A percentile compares a stretch with the other conserved stretches of the same genome.
Conservation (phyloP, 257 asterid species). For the Coffea eugenioides region DNA sequence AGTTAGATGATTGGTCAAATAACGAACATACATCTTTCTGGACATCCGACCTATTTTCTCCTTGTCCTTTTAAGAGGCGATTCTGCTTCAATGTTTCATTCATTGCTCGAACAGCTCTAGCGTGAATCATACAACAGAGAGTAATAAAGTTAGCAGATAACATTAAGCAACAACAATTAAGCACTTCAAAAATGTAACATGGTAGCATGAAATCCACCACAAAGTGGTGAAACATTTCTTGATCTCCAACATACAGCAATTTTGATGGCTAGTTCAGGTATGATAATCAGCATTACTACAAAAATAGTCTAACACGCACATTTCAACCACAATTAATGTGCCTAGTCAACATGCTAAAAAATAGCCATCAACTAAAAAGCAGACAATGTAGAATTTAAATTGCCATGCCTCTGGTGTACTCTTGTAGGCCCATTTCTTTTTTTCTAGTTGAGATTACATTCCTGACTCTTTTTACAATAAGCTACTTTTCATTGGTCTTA, state of each 20-base stretch:
- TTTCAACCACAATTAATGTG: background rate
- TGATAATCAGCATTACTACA: background rate
- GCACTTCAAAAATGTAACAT: background rate
- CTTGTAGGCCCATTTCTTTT: background rate
- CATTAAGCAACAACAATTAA: background rate
- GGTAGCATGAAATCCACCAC: background rate
- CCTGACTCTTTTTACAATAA: background rate
- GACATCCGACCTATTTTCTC: slow-evolving; percentile 55
- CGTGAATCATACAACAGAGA: slow-evolving; percentile 13
- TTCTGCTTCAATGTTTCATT: slow-evolving; percentile 92
- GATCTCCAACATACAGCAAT: background rate
- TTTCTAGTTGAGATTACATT: background rate
- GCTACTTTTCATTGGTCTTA: background rate
- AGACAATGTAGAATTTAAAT: background rate
- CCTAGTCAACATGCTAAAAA: background rate
- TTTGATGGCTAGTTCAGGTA: background rate
- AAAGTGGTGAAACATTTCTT: background rate
- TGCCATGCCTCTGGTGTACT: background rate
- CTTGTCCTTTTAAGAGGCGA: slow-evolving; percentile 64
- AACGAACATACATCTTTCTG: slow-evolving; percentile 59
- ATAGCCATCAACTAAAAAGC: background rate
- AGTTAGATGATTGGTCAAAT: background rate
- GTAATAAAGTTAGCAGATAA: background rate
- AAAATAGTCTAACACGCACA: background rate
- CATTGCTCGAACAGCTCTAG: slow-evolving; percentile 97